Evolutionary conservation across 177 flowering plant species (phyloP), one percentile per base, ranked within the genome.

Genomic region (Telopea speciosissima): DNA sequence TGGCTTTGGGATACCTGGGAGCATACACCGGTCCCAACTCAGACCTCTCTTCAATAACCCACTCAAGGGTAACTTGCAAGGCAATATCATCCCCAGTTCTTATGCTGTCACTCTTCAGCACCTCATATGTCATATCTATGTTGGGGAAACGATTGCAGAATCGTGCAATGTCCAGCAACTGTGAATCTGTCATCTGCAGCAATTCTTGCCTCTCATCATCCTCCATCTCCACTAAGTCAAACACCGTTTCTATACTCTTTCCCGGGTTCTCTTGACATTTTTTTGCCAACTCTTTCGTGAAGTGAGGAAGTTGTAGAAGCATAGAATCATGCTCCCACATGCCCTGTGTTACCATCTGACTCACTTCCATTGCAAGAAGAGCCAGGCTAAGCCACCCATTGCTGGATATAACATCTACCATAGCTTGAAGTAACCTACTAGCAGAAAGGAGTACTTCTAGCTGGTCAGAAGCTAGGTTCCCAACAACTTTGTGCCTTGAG

Each of bases 351-450:
- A 88, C 91, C 99, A 94, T 94, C 78, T 94, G 99, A 76, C 97
- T 87, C 19, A 91, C 89, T 76, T 92, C 99, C 97, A 95, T 92
- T 0, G 96, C 88, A 67, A 89, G 88, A 66, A 95, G 87, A 26
- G 97, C 97, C 31, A 89, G 83, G 78, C 69, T 89, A 59, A 95
- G 86, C 97, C 99, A 95, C 10, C 97, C 97, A 78, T 80, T 92
- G 82, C 96, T 95, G n/a, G 99, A 89, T 71, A 91, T 89, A 13
- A 92, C 97, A 84, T 92, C 93, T 33, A 95, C 97, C 91, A 95
- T 85, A 9, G 99, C 99, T 73, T 89, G 97, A 71, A 95, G 94
- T 69, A 95, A 73, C 73, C 96, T 83, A 60, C 76, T 83, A 7
- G 96, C 89, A 33, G 82, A 85, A 52, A 91, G 82, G 44, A 92